Evolutionary conservation across 768 basidiomycete species (phyloP), one percentile per base, ranked within the genome.

Genomic region (Pilatotrama ljubarskyi): DNA sequence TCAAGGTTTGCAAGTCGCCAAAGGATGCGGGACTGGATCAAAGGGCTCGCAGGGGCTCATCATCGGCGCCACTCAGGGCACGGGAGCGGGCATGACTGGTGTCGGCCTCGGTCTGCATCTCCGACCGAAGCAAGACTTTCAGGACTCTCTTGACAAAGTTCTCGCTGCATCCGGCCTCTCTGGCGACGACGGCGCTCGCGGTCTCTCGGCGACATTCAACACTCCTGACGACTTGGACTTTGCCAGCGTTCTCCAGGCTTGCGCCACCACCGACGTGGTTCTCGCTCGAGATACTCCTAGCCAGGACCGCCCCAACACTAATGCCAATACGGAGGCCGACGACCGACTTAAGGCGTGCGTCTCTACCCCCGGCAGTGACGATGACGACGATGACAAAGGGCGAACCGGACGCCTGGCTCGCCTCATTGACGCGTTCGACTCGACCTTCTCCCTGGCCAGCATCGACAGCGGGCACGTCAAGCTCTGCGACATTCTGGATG

Each of bases 71-170:
- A 7, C 43, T 17, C 35, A 25, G 26, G 25, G 26, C 3, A 20
- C 36, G 4, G 40, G 38, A 20, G 47, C 22, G 6, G 47, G 26
- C 3, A 15, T 22, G 10, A 13, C 47, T 41, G 48, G 36, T 7
- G 47, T 57, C 47, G 55, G 55, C 14, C 26, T 57, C 10, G 55
- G 55, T 26, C 47, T 57, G 17, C 37, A 49, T 14, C 38, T 57
- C 22, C 37, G 20, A 5, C 37, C 55, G 11, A 17, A 57, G 18
- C 38, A 10, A 5, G 47, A 50, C 54, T 55, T 55, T 55, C 54
- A 37, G 38, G 20, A 8, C 37, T 32, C 47, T 36, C 48, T 22
- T 5, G 47, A 57, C 38, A 42, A 49, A 13, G 47, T 47, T 40
- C 47, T 49, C 29, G n/a, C 40, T 9, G 25, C 25, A n/a, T 41